Evolutionary conservation across 352 stramenopile species (phyloP), one percentile per base, ranked within the genome.

Genomic region (Globisporangium splendens): DNA sequence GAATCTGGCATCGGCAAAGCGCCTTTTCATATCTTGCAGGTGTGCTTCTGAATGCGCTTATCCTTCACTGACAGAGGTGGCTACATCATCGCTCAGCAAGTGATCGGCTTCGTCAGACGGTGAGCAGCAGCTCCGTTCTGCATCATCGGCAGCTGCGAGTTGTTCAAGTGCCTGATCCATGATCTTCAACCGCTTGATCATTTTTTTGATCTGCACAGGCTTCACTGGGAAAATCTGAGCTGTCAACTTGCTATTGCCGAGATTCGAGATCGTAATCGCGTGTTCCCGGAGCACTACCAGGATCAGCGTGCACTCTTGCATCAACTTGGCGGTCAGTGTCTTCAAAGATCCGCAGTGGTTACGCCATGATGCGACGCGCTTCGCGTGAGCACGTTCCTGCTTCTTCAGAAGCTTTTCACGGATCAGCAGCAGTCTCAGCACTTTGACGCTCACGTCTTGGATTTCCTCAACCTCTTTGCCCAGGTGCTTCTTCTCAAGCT

Each of bases 381-480:
- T 62, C 5, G 72, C 49, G 7, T 71, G 46, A 24, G 54, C 59
- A 10, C 57, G 66, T 48, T 89, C 79, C 12, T 83, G 63, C 31
- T 70, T 77, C 49, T 86, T 88, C 39, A 86, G 67, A 10, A 88
- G 49, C 48, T 86, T 87, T 46, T 88, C 79, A 8, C 79, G 77
- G 17, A 89, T 77, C 44, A 89, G 59, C 31, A 89, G 46, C 11
- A 88, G 49, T 53, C 86, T 89, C 12, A 89, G 73, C 33, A 89
- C 73, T 46, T 88, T 89, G 2, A 86, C 67, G 46, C 79, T 88
- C 15, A 81, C 69, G 31, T 66, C 62, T 20, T 83, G 75, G 28
- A 89, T 69, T 48, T 89, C 79, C 41, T 86, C 67, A 17, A 85
- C 77, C 17, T 86, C 79, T 35, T 76, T 56, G 6, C 69, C 60